phyloP scores from a whole-genome alignment of 2,329 filamentous ascomycete species.

The Aspergillus versicolor region DNA sequence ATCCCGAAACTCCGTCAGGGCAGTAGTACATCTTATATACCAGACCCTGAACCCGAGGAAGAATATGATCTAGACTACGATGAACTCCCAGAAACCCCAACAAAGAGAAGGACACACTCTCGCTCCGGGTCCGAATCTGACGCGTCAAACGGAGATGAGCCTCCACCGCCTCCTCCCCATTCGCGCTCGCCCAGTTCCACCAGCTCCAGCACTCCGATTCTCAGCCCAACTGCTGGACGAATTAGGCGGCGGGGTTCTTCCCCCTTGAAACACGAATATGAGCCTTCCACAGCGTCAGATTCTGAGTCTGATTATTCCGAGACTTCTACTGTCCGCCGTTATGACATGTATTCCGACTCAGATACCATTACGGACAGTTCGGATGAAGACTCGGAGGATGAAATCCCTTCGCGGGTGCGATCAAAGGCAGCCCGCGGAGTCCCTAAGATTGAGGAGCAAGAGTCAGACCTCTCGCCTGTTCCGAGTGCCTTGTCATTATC shows the following conservation, averaged over 20 bases:
- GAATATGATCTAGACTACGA: slow-evolving; percentile 26
- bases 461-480: slow-evolving; percentile 39
- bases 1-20: slow-evolving; percentile 44
- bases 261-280: slow-evolving; percentile 94
- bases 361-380: slow-evolving; percentile 52
- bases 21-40: slow-evolving; percentile 36
- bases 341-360: slow-evolving; percentile 47
- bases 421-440: slow-evolving; percentile 33
- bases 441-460: slow-evolving; percentile 42
- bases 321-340: slow-evolving; percentile 56
- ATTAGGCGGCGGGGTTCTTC: slow-evolving; percentile 76
- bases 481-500: slow-evolving; percentile 71
- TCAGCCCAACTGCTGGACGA: slow-evolving; percentile 50
- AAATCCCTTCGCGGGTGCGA: slow-evolving; percentile 25
- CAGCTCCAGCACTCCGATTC: slow-evolving; percentile 46
- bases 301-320: slow-evolving; percentile 60
- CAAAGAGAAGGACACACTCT: slow-evolving; percentile 26
- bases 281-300: slow-evolving; percentile 73
- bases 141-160: slow-evolving; percentile 30
- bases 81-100: slow-evolving; percentile 24
- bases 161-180: slow-evolving; percentile 45
- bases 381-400: slow-evolving; percentile 58
- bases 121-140: slow-evolving; percentile 27
- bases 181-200: slow-evolving; percentile 54
- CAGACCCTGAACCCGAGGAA: slow-evolving; percentile 27